Evolutionary conservation across 2,329 filamentous ascomycete species (phyloP).

Genomic region (Penicillium sp.): DNA sequence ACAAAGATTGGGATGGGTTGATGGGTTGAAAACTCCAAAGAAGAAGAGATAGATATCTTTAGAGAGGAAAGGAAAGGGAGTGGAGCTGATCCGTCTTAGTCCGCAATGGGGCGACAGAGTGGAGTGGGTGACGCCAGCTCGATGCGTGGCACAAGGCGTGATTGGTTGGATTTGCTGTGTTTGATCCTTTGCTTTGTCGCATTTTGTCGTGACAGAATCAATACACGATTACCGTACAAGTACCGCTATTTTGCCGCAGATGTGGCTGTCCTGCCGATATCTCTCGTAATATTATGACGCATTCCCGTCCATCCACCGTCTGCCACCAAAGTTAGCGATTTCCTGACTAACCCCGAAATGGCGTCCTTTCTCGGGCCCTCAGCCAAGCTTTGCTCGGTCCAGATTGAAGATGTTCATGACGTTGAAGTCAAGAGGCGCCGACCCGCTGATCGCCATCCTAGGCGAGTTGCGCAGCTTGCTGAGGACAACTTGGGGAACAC

Average conservation of each 20-base stretch:
- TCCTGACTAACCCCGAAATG: background rate
- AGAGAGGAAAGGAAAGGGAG: conserved; percentile 5
- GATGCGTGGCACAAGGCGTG: conserved; percentile 10
- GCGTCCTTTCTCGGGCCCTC: background rate
- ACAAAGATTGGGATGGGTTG: conserved; percentile 1
- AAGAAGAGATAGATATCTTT: background rate
- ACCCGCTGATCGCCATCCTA: background rate
- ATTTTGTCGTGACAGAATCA: background rate
- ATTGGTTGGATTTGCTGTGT: conserved; percentile 6
- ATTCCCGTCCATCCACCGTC: background rate
- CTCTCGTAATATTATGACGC: background rate
- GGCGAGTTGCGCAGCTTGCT: background rate
- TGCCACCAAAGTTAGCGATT: background rate
- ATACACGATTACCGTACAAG: background rate
- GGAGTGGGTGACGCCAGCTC: conserved; percentile 20
- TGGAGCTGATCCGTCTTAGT: conserved; percentile 11
- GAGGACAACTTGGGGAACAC: background rate
- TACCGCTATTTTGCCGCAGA: background rate
- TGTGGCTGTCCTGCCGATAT: background rate
- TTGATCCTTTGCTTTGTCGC: background rate
- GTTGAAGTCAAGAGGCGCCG: background rate
- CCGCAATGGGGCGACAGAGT: conserved; percentile 11
- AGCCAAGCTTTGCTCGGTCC: conserved; percentile 4
- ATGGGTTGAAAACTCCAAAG: background rate
- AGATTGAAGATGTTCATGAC: background rate